Evolutionary conservation across 768 basidiomycete species (phyloP), one percentile per base, ranked within the genome.

Genomic region (Termitomyces sp.): DNA sequence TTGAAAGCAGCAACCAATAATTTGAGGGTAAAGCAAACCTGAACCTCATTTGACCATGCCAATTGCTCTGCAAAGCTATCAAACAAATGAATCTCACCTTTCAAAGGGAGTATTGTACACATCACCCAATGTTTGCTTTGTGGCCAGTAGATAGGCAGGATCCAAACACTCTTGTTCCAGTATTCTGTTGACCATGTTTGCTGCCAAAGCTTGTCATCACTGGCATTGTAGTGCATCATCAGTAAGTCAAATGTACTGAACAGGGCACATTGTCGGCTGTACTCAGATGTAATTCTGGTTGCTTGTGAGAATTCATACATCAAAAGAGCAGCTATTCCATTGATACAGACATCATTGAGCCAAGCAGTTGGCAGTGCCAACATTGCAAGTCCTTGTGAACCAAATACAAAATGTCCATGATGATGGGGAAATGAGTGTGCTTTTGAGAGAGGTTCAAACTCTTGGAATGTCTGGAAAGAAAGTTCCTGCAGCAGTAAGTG

Each of bases 81-180:
- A 56, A 74, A 76, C 1, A 77, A 50, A 25, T 62, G 61, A 0
- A 77, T 37, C 32, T 67, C 52, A 1, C 65, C 60, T 9, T 38
- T 9, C 1, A 6, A 25, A 2, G 68, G 56, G 42, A 60, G 57
- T 0, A 70, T 64, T 6, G 65, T 65, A 60, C 71, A 73, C 54
- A 76, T 62, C 0, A 77, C 73, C 73, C 73, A 79, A 62, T 79
- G 76, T 2, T 65, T 57, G 4, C 62, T 56, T 9, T 3, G 4
- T 0, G 50, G 60, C 3, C 69, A 59, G 46, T 79, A 74, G 11
- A 79, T 74, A 0, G 34, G 34, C 34, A 80, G 50, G 9, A 79
- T 73, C 78, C 79, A 80, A 0, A 68, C 4, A 8, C 64, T 50
- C 50, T 71, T 73, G 0, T 20, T 37, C 76, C 76, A 78, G 56